Base-by-base conservation (phyloP, 495 filamentous ascomycete genomes). In the Penicillium cataractarum region DNA sequence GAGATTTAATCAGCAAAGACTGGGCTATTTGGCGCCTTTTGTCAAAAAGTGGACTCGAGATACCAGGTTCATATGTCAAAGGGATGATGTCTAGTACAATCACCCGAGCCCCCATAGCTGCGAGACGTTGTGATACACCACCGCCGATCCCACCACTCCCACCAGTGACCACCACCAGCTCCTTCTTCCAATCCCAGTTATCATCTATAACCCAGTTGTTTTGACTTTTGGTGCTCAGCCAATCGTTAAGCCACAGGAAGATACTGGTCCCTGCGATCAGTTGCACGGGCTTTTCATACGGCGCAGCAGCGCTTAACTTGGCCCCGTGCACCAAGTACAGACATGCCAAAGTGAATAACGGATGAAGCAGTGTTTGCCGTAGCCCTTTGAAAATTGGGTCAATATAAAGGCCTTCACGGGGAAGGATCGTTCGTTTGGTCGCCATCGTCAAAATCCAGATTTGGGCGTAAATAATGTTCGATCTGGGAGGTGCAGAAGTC, bases 81-180 rank as follows among this genome's bases (percentile, higher is more conserved):
- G 78, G 78, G 60, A 86, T 81, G 50, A 89, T 79, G 75, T 90
- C 87, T 32, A 89, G 63, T 12, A 89, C 85, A 24, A 84, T 82
- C 9, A 88, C 84, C 55, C 78, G 82, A 56, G 83, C 74, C 5
- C 80, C 78, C 58, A 63, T 68, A 65, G 83, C 83, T 7, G 80
- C 84, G 0, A 90, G 72, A 27, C 84, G 68, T 69, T 78, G 77
- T 21, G 86, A 86, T 6, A 88, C 74, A 6, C 79, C 71, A 17
- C 76, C 82, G 3, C 87, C 87, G 69, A 89, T 89, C 10, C 86
- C 88, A 49, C 82, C 80, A 21, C 84, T 82, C 7, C 87, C 87
- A 21, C 88, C 86, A 4, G 88, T 89, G 49, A 90, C 80, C 7
- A 89, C 72, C 6, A 89, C 72, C 55, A 89, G 78, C 73, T 90